Base-by-base conservation (phyloP, 192 early-diverging fungal genomes). In the Anaeromyces robustus region DNA sequence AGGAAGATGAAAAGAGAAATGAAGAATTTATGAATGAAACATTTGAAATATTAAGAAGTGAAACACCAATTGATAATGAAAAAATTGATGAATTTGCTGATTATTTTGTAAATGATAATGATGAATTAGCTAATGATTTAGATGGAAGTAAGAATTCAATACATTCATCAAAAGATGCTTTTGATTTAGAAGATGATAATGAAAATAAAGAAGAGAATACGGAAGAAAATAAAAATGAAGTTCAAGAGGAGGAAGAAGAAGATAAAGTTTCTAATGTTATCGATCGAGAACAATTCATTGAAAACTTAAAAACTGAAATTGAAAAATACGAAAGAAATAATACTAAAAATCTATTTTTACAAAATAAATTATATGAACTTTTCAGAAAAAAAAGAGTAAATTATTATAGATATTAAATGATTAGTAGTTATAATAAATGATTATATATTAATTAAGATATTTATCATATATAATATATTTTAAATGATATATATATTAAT, bases 1-100 rank as follows among this genome's bases (percentile, higher is more conserved):
- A 92, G 29, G 92, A 93, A 77, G 89, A 91, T 28, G 88, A 91
- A 78, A 92, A 90, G 9, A 92, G 89, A 22, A 92, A 94, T 77
- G 93, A 93, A 30, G 94, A 94, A 80, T 80, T 85, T 30, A 85
- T 84, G 39, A 87, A 86, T 6, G 86, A 89, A 19, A 80, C 81
- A 28, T 29, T 88, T 89, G 34, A 88, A 91, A 29, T 84, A 88
- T 29, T 90, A 92, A 30, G 85, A 86, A 78, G 88, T 68, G 52
- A 68, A 68, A 68, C 52, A 68, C 52, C 52, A 68, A 68, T 68
- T 68, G 28, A 87, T 29, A 84, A 89, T 32, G 87, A 68, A n/a
- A 68, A 68, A 26, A 68, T 68, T n/a, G 9, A 68, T 68, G 52
- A 68, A 68, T 68, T 89, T 83, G 88, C 86, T 37, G 85, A 87